Evolutionary conservation across 306 rosid species (phyloP).

Genomic region (Aeschynomene evenia): DNA sequence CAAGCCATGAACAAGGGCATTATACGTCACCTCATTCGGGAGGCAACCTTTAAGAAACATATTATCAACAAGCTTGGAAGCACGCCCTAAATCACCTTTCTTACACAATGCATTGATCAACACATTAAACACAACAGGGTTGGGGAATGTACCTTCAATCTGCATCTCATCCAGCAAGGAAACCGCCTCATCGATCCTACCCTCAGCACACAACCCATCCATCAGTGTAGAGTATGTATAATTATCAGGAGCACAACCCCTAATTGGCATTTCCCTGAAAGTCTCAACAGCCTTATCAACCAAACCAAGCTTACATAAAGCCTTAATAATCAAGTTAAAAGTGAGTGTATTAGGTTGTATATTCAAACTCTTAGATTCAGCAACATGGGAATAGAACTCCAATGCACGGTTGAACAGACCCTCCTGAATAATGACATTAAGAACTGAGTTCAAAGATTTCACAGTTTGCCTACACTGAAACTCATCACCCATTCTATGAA

Average conservation of each 20-base stretch:
- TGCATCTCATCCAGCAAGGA: conserved; percentile 92
- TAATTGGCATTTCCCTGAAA: conserved; percentile 69
- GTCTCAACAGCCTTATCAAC: conserved; percentile 71
- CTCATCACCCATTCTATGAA: conserved; percentile 70
- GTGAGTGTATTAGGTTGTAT: conserved; percentile 68
- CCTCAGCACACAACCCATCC: conserved; percentile 82
- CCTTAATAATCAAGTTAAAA: conserved; percentile 81
- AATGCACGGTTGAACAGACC: conserved; percentile 52
- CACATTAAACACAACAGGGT: conserved; percentile 65
- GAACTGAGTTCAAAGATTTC: conserved; percentile 85
- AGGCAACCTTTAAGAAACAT: conserved; percentile 90
- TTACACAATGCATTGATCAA: conserved; percentile 80
- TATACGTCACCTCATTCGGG: conserved; percentile 84
- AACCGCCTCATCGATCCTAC: conserved; percentile 78
- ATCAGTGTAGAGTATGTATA: conserved; percentile 77
- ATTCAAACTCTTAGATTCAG: conserved; percentile 31
- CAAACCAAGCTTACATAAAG: conserved; percentile 73
- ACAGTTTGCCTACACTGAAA: conserved; percentile 76
- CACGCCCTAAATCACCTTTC: conserved; percentile 78
- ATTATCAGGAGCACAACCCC: conserved; percentile 61
- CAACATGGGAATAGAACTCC: conserved; percentile 56
- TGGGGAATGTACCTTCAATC: conserved; percentile 70
- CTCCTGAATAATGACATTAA: conserved; percentile 71
- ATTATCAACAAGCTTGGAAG: conserved; percentile 79
- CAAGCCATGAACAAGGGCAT: conserved; percentile 76